Conservation (phyloP, 2,329 filamentous ascomycete genomes). For the Emergomyces pasteurianus region DNA sequence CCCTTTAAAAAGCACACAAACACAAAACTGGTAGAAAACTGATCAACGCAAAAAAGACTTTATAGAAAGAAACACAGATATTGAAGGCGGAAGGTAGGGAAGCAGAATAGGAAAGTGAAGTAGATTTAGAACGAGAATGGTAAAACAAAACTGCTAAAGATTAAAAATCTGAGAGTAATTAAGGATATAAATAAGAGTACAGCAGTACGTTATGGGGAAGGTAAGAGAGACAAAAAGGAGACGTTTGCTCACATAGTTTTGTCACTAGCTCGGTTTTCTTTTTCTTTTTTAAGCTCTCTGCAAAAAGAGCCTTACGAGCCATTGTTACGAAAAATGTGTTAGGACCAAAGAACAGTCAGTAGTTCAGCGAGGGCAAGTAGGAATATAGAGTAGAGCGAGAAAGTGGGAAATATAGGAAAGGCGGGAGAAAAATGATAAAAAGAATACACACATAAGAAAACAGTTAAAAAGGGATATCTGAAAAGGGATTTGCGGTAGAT, state of each 20-base stretch:
- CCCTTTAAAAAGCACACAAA: background rate
- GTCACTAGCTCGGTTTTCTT: conserved; percentile 1
- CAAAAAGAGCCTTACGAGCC: background rate
- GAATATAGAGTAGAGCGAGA: background rate
- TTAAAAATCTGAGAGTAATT: background rate
- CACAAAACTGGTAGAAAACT: background rate
- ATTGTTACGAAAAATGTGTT: background rate
- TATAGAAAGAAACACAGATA: background rate
- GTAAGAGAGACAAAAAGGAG: background rate
- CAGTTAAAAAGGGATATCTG: conserved; percentile 28
- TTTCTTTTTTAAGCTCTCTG: background rate
- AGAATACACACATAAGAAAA: conserved; percentile 13
- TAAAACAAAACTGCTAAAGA: background rate
- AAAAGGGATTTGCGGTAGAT: conserved; percentile 15
- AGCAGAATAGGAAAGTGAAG: background rate
- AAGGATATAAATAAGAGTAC: background rate
- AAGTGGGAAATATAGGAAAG: conserved; percentile 4
- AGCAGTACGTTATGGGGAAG: background rate
- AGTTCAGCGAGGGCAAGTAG: conserved; percentile 6
- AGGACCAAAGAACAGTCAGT: background rate
- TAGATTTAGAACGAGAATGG: too few relatives aligned
- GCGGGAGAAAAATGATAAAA: conserved; percentile 6
- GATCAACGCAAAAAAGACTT: background rate
- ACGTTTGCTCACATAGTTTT: conserved; percentile 1
- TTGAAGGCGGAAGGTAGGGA: background rate